Percentiles rank a stretch among this genome's conserved stretches.
Evolutionary conservation across 129 eudicot species (phyloP).

Genomic region (Calendula officinalis): DNA sequence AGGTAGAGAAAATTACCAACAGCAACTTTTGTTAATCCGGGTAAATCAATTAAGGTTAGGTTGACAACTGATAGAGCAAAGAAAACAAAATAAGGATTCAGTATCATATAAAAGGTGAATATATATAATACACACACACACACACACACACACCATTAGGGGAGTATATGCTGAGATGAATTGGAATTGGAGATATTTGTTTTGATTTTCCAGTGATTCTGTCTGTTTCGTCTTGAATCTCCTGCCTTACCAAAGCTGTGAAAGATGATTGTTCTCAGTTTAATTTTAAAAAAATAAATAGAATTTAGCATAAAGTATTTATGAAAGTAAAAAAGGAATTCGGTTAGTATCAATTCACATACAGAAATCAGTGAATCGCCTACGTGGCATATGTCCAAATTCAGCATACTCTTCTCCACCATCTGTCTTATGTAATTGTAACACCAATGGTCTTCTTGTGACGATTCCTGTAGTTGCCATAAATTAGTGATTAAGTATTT

Average conservation of each 20-base stretch:
- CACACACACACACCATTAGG: conserved; percentile 42
- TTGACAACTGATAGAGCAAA: conserved; percentile 73
- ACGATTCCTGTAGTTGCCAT: conserved; percentile 29
- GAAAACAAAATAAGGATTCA: conserved; percentile 15
- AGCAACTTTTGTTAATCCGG: conserved; percentile 97
- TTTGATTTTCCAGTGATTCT: conserved; percentile 60
- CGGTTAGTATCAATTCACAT: conserved; percentile 24
- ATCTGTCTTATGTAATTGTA: conserved; percentile 54
- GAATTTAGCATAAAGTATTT: too few relatives aligned
- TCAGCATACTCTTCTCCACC: conserved; percentile 58
- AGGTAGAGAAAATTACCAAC: conserved; percentile 56
- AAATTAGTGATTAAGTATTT: conserved; percentile 12
- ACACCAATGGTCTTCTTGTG: conserved; percentile 67
- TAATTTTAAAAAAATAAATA: not conserved
- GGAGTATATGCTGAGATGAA: conserved; percentile 60
- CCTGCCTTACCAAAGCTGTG: conserved; percentile 54
- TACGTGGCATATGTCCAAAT: conserved; percentile 49
- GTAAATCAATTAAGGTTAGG: conserved; percentile 84
- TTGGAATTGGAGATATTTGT: conserved; percentile 59
- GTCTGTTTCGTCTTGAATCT: conserved; percentile 73
- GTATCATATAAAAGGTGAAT: not conserved
- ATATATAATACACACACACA: not conserved
- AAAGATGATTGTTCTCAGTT: not conserved
- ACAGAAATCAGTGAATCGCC: conserved; percentile 54
- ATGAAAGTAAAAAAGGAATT: not conserved